Conservation (phyloP, 1,284 basidiomycete species). For the Cryptococcus sp. region DNA sequence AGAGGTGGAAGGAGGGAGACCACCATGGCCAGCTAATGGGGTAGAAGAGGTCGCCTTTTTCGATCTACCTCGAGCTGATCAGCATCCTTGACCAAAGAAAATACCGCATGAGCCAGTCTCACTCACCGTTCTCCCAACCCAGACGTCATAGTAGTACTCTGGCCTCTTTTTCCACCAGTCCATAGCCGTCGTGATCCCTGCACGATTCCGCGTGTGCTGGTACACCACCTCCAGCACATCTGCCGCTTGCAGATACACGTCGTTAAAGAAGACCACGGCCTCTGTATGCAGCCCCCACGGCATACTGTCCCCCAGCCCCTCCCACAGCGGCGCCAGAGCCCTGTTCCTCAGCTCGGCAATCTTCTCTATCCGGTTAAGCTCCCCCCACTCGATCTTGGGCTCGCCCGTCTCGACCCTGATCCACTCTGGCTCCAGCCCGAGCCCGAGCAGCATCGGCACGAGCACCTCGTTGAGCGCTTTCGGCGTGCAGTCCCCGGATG, state of each 20-base stretch:
- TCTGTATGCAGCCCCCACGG: slow-evolving; percentile 23
- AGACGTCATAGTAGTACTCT: slow-evolving; percentile 49
- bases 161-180: slow-evolving; percentile 47
- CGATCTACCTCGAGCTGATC: slow-evolving; percentile 26
- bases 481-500: slow-evolving; percentile 44
- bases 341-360: slow-evolving; percentile 46
- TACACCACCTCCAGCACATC: slow-evolving; percentile 47
- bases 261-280: slow-evolving; percentile 49
- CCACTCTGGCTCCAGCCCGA: slow-evolving; percentile 33
- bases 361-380: slow-evolving; percentile 45
- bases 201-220: slow-evolving; percentile 34
- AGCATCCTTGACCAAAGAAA: background rate
- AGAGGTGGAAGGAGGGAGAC: slow-evolving; percentile 43
- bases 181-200: slow-evolving; percentile 46
- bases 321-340: slow-evolving; percentile 45
- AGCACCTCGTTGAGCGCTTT: slow-evolving; percentile 38
- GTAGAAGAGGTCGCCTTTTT: slow-evolving; percentile 50
- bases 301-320: slow-evolving; percentile 14
- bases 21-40: slow-evolving; percentile 44
- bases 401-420: slow-evolving; percentile 37
- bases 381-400: slow-evolving; percentile 36
- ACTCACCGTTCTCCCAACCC: slow-evolving; percentile 48
- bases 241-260: slow-evolving; percentile 45
- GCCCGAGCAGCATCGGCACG: slow-evolving; percentile 28
- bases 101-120: background rate